phyloP scores from a whole-genome alignment of 2,329 filamentous ascomycete species.

The Simplicillium aogashimaense region DNA sequence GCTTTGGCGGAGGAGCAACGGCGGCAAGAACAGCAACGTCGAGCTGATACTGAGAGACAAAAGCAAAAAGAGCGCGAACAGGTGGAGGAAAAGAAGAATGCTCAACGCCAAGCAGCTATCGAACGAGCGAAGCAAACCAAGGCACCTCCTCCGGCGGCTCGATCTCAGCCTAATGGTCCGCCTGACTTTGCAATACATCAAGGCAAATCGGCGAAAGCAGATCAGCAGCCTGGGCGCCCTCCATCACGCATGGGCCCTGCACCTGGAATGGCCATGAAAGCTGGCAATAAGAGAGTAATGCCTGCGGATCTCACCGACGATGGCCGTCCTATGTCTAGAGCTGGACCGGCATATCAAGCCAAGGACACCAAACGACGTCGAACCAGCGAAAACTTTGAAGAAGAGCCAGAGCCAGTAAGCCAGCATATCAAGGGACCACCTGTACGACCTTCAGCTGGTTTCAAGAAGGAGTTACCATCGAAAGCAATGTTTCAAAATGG shows the following conservation, averaged over 20 bases:
- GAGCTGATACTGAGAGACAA: slow-evolving; percentile 52
- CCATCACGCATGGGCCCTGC: slow-evolving; percentile 50
- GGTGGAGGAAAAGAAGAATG: slow-evolving; percentile 55
- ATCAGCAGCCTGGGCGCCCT: slow-evolving; percentile 27
- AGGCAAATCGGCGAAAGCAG: slow-evolving; percentile 11
- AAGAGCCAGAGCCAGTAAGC: slow-evolving; percentile 49
- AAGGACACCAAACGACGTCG: slow-evolving; percentile 72
- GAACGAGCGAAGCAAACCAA: slow-evolving; percentile 56
- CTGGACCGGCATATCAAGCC: slow-evolving; percentile 53
- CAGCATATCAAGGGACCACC: slow-evolving; percentile 68
- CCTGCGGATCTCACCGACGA: slow-evolving; percentile 34
- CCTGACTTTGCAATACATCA: slow-evolving; percentile 31
- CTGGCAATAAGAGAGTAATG: slow-evolving; percentile 47
- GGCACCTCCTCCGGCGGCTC: slow-evolving; percentile 49
- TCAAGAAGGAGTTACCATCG: slow-evolving; percentile 45
- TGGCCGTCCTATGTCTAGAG: slow-evolving; percentile 35
- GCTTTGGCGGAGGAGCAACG: slow-evolving; percentile 56
- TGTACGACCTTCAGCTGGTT: slow-evolving; percentile 65
- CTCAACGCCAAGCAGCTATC: slow-evolving; percentile 52
- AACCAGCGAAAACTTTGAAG: slow-evolving; percentile 63
- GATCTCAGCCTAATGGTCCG: slow-evolving; percentile 42
- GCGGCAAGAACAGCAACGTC: slow-evolving; percentile 46
- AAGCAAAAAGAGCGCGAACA: slow-evolving; percentile 52
- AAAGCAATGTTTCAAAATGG: slow-evolving; percentile 53
- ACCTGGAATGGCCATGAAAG: slow-evolving; percentile 50